Evolutionary conservation across 78 protist species (phyloP), one percentile per base, ranked within the genome.

Genomic region (Guillardia theta): DNA sequence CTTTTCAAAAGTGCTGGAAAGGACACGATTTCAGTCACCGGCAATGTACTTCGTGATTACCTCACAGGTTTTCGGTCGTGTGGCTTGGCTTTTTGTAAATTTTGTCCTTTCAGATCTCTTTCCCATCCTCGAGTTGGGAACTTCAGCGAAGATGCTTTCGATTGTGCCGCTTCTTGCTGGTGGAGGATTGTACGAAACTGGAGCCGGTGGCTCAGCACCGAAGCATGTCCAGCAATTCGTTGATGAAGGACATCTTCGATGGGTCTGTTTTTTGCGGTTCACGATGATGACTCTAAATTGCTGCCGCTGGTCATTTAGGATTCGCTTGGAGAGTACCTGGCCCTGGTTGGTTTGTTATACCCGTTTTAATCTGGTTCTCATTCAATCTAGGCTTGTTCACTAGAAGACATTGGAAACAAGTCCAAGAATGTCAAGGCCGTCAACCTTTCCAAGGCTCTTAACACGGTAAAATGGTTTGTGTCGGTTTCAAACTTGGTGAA

Each of bases 1-100:
- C 62, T 53, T 53, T 53, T 12, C 62, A 21, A 18, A 53, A 12
- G 18, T 53, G 83, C 83, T 24, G 83, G 95, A 78, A 39, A 41
- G 70, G 64, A 80, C 93, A 88, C 95, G 46, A 64, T 94, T 45
- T 88, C 93, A 4, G 95, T 94, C 90, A 88, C 95, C 8, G 95
- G 95, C 62, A 94, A 94, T 88, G 95, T 94, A 45, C 77, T 94
- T 76, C 95, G 95, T 44, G 95, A 94, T 93, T 94, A 94, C 88
- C 88, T 94, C 48, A 94, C 95, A 6, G n/a, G n/a, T n/a, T n/a
- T n/a, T n/a, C n/a, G n/a, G n/a, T n/a, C n/a, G n/a, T n/a, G n/a
- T n/a, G n/a, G n/a, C n/a, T n/a, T n/a, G n/a, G n/a, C n/a, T n/a
- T n/a, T n/a, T n/a, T n/a, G n/a, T n/a, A n/a, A n/a, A n/a, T n/a